A percentile compares a stretch with the other conserved stretches of the same genome.
Conservation (phyloP, 805 yeast species). For the Kluyveromyces siamensis region DNA sequence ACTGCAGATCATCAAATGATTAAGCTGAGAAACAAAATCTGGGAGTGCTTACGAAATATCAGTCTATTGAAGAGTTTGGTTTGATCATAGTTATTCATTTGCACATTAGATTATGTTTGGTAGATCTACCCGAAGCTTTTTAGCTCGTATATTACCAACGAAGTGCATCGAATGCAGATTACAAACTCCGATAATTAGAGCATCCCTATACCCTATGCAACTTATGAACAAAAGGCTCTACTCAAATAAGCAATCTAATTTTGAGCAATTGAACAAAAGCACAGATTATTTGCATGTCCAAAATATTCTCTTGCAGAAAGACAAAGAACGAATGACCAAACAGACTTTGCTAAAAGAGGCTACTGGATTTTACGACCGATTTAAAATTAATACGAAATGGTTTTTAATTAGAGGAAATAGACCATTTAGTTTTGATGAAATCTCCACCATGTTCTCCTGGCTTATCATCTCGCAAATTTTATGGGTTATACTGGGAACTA, state of each 20-base stretch:
- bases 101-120: background rate
- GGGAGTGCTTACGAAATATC: too few species aligned
- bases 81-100: too few species aligned
- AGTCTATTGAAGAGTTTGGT: too few species aligned
- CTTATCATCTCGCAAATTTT: constrained; percentile 74
- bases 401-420: constrained; percentile 62
- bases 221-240: background rate
- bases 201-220: background rate
- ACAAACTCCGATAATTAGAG: background rate
- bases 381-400: constrained; percentile 63
- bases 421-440: constrained; percentile 83
- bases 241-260: constrained; percentile 3
- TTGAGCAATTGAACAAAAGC: constrained; percentile 13
- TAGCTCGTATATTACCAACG: background rate
- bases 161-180: background rate
- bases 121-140: background rate
- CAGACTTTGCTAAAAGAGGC: constrained; percentile 35
- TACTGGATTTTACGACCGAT: constrained; percentile 34
- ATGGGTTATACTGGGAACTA: constrained; percentile 75
- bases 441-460: constrained; percentile 86
- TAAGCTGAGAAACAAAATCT: too few species aligned
- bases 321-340: constrained; percentile 18
- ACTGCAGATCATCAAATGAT: too few species aligned
- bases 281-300: constrained; percentile 18
- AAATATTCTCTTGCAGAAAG: constrained; percentile 15